Conservation (phyloP, 1,139 yeast species). For the Hemisphaericaspora xylofermentans region DNA sequence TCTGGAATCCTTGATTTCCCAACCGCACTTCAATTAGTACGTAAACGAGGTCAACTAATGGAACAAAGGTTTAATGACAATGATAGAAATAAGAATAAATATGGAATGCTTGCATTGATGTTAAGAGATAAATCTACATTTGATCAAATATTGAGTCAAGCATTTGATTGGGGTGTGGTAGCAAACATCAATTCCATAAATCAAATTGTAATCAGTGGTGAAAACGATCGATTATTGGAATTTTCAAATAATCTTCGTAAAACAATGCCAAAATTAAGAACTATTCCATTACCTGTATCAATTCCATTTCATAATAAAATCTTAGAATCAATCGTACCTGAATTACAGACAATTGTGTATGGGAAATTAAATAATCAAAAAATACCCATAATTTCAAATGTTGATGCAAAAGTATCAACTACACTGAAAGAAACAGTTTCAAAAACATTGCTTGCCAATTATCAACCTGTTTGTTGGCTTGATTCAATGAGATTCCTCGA, state of each 20-base stretch:
- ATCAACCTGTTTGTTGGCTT: slow-evolving; percentile 46
- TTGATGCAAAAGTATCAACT: slow-evolving; percentile 26
- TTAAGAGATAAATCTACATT: slow-evolving; percentile 23
- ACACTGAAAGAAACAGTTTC: slow-evolving; percentile 21
- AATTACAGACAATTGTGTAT: slow-evolving; percentile 19
- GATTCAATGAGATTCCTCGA: slow-evolving; percentile 28
- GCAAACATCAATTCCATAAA: slow-evolving; percentile 44
- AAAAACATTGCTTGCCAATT: slow-evolving; percentile 35
- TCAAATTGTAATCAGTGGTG: slow-evolving; percentile 50
- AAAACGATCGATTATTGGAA: slow-evolving; percentile 19
- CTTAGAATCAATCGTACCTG: slow-evolving; percentile 37
- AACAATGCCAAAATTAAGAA: slow-evolving; percentile 3
- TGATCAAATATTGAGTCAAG: slow-evolving; percentile 19
- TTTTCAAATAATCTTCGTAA: slow-evolving; percentile 8
- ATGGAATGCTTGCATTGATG: slow-evolving; percentile 39
- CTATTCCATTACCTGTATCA: slow-evolving; percentile 38
- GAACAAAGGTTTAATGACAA: slow-evolving; percentile 24
- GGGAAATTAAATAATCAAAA: slow-evolving; percentile 16
- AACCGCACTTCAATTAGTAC: slow-evolving; percentile 49
- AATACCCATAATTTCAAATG: slow-evolving; percentile 35
- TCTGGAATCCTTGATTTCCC: slow-evolving; percentile 39
- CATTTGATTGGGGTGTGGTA: slow-evolving; percentile 24
- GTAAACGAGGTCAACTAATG: slow-evolving; percentile 54
- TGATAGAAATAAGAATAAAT: slow-evolving; percentile 14
- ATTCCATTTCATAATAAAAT: slow-evolving; percentile 54